Evolutionary conservation across 257 asterid genomes (phyloP), one percentile per base, ranked within the genome.

Genomic region (Solanum pinnatisectum): DNA sequence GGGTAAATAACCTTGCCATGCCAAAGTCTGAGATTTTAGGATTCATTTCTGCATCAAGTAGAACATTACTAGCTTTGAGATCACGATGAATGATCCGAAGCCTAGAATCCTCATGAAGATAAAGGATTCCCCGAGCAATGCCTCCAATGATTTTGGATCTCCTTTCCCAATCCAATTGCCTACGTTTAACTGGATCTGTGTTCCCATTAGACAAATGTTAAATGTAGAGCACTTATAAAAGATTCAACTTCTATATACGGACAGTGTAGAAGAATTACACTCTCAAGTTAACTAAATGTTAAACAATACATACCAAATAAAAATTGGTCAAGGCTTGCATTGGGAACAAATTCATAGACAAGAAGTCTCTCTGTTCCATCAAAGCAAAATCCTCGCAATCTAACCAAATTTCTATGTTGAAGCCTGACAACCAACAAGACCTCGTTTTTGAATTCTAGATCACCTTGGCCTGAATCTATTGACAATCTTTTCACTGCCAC

Each of bases 331-430:
- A 91, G 92, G 82, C 93, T 88, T 60, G 72, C 86, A 63, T 89
- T 91, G 0, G 90, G 88, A 35, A 91, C 72, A 72, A 65, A 91
- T 40, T 91, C 91, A 84, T 89, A 91, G 0, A 91, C 46, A 18
- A 72, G 81, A 72, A 72, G 46, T 35, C 44, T 72, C 81, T 72
- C 81, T 18, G 27, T 35, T 72, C 44, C 46, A 35, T 33, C 81
- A 5, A 72, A 39, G 14, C 81, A 72, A 72, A 72, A 72, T 72
- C 81, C 81, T 2, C 5, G 81, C 15, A 72, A 35, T 18, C 81
- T 72, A 72, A 72, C 46, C 81, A 72, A 73, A 73, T 73, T 73
- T 46, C 46, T 73, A 4, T 73, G 81, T 35, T 73, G 46, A 35
- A 73, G 81, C 81, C 81, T 73, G 7, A 30, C 46, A 73, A 73